phyloP scores from a whole-genome alignment of 345 rosid species.

The Orychophragmus violaceus region DNA sequence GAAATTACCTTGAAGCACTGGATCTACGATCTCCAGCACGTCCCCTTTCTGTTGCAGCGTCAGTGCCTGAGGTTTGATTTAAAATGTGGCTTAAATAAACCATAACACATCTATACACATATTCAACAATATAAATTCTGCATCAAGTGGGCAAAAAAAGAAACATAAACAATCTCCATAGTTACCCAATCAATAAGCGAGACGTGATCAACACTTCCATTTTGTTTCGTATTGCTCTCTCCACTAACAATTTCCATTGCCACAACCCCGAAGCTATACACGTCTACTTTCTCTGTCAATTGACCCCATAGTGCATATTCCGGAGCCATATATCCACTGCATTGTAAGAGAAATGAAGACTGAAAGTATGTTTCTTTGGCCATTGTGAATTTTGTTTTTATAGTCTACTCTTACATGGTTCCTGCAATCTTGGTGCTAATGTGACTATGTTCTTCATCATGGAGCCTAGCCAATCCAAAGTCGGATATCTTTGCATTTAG shows the following conservation, averaged over 20 bases:
- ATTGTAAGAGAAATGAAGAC: background rate
- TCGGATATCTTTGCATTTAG: slow-evolving; percentile 63
- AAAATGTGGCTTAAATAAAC: background rate
- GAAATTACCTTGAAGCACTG: background rate
- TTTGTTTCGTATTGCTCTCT: slow-evolving; percentile 12
- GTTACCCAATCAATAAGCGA: slow-evolving; percentile 44
- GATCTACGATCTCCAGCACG: slow-evolving; percentile 24
- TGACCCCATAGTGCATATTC: slow-evolving; percentile 44
- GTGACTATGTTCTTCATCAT: slow-evolving; percentile 45
- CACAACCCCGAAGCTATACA: slow-evolving; percentile 43
- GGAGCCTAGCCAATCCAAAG: slow-evolving; percentile 59
- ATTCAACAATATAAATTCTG: no score
- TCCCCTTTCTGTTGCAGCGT: slow-evolving; percentile 24
- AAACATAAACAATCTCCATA: background rate
- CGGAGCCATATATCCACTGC: slow-evolving; percentile 41
- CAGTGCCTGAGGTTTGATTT: slow-evolving; percentile 23
- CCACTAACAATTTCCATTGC: slow-evolving; percentile 46
- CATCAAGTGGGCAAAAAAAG: background rate
- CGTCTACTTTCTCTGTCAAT: slow-evolving; percentile 44
- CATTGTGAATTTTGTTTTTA: background rate
- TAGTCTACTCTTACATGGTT: slow-evolving; percentile 39
- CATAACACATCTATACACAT: no score
- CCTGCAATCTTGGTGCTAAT: slow-evolving; percentile 61
- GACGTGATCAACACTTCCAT: background rate
- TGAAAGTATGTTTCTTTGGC: background rate